Conservation (phyloP, 2,329 filamentous ascomycete species). For the Didymella pinodella region DNA sequence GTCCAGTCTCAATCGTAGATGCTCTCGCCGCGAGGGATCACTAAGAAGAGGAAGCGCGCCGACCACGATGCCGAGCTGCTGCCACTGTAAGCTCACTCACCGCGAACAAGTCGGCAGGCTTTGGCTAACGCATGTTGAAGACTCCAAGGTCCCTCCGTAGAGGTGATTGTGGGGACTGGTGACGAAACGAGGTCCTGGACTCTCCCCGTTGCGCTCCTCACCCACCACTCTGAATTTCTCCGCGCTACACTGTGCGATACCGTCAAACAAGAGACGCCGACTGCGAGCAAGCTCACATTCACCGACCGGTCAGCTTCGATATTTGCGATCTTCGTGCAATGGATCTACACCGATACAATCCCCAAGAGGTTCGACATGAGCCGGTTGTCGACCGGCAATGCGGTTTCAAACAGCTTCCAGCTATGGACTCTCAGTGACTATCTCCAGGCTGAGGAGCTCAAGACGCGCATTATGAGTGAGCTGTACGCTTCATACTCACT, state of each 20-base stretch:
- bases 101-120: not conserved
- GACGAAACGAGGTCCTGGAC: not conserved
- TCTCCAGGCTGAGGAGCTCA: no score
- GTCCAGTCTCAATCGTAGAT: not conserved
- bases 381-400: no score
- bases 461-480: no score
- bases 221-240: not conserved
- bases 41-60: not conserved
- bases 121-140: not conserved
- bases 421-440: no score
- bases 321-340: not conserved
- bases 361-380: not conserved
- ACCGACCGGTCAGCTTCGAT: not conserved
- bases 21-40: not conserved
- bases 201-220: not conserved
- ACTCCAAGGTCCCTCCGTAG: not conserved
- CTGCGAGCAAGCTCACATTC: not conserved
- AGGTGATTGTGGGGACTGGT: not conserved
- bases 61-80: not conserved
- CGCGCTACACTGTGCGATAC: not conserved
- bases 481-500: no score
- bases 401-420: no score
- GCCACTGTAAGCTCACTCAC: not conserved
- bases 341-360: not conserved
- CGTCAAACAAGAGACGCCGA: not conserved